Conservation (phyloP, 768 basidiomycete species). For the Panus rudis region DNA sequence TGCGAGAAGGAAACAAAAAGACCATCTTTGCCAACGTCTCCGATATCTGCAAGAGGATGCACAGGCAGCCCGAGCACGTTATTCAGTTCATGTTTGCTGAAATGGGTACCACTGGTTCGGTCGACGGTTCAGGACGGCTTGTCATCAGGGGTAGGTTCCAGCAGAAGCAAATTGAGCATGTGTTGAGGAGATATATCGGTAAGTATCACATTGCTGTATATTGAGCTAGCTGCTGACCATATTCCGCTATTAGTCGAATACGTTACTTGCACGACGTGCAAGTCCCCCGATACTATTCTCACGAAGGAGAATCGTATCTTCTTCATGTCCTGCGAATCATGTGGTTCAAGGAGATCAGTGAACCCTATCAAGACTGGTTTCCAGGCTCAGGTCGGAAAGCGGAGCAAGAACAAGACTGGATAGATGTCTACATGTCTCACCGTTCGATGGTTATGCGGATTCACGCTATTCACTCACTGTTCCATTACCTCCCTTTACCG, state of each 20-base stretch:
- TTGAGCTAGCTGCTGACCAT: not conserved
- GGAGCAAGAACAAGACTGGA: slow-evolving; percentile 78
- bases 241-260: slow-evolving; percentile 68
- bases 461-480: too few species aligned
- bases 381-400: slow-evolving; percentile 90
- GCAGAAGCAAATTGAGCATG: slow-evolving; percentile 97
- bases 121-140: slow-evolving; percentile 85
- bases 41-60: slow-evolving; percentile 99
- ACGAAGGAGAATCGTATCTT: slow-evolving; percentile 98
- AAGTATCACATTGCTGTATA: slow-evolving; percentile 22
- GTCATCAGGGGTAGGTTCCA: slow-evolving; percentile 98
- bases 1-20: slow-evolving; percentile 95
- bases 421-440: too few species aligned
- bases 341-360: slow-evolving; percentile 86
- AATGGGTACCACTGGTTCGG: slow-evolving; percentile 95
- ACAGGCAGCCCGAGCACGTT: slow-evolving; percentile 94
- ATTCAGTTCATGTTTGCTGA: slow-evolving; percentile 96
- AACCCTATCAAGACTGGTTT: slow-evolving; percentile 98
- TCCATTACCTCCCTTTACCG: too few species aligned
- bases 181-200: slow-evolving; percentile 95
- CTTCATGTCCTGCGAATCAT: slow-evolving; percentile 93
- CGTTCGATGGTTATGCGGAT: too few species aligned
- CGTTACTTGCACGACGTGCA: slow-evolving; percentile 99
- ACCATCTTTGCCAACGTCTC: slow-evolving; percentile 94
- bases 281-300: slow-evolving; percentile 94